Base-by-base conservation (phyloP, 2,329 filamentous ascomycete species). In the Penicillium sp. region DNA sequence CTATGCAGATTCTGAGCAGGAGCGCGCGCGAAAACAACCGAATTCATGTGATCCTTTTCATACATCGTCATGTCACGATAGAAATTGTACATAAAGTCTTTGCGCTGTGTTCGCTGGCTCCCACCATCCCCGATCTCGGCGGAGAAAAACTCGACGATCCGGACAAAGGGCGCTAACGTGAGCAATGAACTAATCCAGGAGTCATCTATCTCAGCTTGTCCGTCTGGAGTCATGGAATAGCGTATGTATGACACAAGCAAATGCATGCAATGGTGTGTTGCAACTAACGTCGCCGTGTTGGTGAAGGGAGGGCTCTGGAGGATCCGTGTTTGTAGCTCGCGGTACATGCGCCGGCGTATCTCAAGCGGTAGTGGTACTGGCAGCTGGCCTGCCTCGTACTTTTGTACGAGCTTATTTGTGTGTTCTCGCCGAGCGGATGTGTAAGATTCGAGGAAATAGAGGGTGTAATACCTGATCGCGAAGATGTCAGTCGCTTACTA, bases 71-170 rank as follows among this genome's bases (percentile, higher is more conserved):
- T 70, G 52, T 76, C 74, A n/a, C 66, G 61, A 47, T 75, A 66
- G 51, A 76, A 76, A 42, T 75, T 76, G 42, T 67, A 64, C 74
- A 76, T 76, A 54, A 76, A 76, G 30, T 74, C 70, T 57, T 69
- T 76, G 26, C 74, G 69, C 55, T 75, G 71, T 54, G 67, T 60
- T 19, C 73, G 68, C 54, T 74, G 73, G 50, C 67, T 75, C 27
- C 70, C 67, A 4, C 74, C 73, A 34, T 75, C 71, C 6, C 74
- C 74, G 30, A 76, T 76, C 51, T 76, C 74, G 0, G 74, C 74
- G 2, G 74, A 75, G 60, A 76, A 75, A 50, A 70, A 76, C 49
- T 76, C 73, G 30, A 73, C 69, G 7, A 75, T 68, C 3, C 74
- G 71, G 19, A 60, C 59, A 39, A 76, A 74, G 4, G 73, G 71